Conservation (phyloP, 768 basidiomycete species). For the Suillus hirtellus region DNA sequence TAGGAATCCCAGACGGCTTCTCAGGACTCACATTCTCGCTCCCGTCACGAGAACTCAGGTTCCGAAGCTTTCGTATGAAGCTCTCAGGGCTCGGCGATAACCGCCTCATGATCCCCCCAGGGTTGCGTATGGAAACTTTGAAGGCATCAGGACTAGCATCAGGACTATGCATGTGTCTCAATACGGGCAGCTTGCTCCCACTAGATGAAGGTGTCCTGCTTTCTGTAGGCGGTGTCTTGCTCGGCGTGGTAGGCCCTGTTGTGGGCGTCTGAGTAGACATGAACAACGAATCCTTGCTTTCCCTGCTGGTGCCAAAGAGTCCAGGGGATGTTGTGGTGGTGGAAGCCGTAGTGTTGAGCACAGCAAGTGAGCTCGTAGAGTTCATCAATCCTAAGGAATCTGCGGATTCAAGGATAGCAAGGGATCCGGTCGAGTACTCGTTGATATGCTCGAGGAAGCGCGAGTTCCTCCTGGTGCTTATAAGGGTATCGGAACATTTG, state of each 20-base stretch:
- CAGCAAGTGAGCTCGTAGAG: conserved; percentile 15
- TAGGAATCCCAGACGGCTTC: conserved; percentile 29
- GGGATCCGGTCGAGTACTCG: conserved; percentile 14
- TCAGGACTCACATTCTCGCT: conserved; percentile 25
- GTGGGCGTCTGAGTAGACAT: conserved; percentile 28
- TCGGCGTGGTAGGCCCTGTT: conserved; percentile 27
- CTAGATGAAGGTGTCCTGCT: conserved; percentile 11
- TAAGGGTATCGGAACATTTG: conserved; percentile 8
- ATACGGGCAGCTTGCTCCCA: conserved; percentile 32
- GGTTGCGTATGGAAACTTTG: conserved; percentile 11
- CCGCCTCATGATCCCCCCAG: neutral
- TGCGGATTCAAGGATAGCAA: conserved; percentile 11
- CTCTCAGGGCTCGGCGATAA: conserved; percentile 20
- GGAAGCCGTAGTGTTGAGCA: conserved; percentile 13
- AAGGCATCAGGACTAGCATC: conserved; percentile 26
- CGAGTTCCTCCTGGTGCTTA: conserved; percentile 11
- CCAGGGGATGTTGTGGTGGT: conserved; percentile 15
- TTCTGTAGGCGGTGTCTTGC: conserved; percentile 19
- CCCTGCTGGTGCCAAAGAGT: conserved; percentile 10
- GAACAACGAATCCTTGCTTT: conserved; percentile 22
- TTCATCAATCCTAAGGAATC: neutral
- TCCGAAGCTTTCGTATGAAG: conserved; percentile 25
- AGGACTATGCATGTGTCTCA: conserved; percentile 28
- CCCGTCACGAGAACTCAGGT: conserved; percentile 19
- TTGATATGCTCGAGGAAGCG: conserved; percentile 28